phyloP scores from a whole-genome alignment of 2,329 filamentous ascomycete species.

The Phialemoniopsis sp. region DNA sequence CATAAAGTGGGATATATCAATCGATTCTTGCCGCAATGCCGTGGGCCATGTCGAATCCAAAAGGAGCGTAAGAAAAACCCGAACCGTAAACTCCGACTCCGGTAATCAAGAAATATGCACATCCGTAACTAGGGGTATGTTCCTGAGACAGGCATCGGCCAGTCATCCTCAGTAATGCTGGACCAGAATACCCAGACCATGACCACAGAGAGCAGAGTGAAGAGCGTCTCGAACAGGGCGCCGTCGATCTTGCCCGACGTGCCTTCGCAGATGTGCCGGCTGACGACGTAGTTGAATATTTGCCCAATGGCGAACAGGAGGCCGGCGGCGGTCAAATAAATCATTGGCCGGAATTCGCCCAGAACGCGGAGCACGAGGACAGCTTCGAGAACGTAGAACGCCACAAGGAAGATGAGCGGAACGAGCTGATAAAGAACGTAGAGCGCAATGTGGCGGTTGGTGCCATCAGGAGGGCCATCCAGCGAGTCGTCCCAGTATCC shows the following conservation, averaged over 20 bases:
- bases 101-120: background rate
- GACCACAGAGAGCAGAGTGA: slow-evolving; percentile 80
- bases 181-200: slow-evolving; percentile 96
- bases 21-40: background rate
- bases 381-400: slow-evolving; percentile 80
- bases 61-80: background rate
- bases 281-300: slow-evolving; percentile 94
- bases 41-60: background rate
- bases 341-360: slow-evolving; percentile 88
- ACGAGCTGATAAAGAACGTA: slow-evolving; percentile 93
- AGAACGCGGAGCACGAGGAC: slow-evolving; percentile 82
- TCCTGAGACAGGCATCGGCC: slow-evolving; percentile 59
- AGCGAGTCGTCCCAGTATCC: slow-evolving; percentile 66
- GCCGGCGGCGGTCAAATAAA: slow-evolving; percentile 71
- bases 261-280: slow-evolving; percentile 82
- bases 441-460: slow-evolving; percentile 75
- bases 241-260: slow-evolving; percentile 86
- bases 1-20: background rate
- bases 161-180: slow-evolving; percentile 98
- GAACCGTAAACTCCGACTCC: slow-evolving; percentile 1
- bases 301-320: slow-evolving; percentile 88
- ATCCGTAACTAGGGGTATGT: slow-evolving; percentile 4
- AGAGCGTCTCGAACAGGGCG: slow-evolving; percentile 86
- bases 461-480: slow-evolving; percentile 41
- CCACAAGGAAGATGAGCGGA: slow-evolving; percentile 82